Base-by-base conservation (phyloP, 2,329 filamentous ascomycete genomes). In the Xylariaceae sp. region DNA sequence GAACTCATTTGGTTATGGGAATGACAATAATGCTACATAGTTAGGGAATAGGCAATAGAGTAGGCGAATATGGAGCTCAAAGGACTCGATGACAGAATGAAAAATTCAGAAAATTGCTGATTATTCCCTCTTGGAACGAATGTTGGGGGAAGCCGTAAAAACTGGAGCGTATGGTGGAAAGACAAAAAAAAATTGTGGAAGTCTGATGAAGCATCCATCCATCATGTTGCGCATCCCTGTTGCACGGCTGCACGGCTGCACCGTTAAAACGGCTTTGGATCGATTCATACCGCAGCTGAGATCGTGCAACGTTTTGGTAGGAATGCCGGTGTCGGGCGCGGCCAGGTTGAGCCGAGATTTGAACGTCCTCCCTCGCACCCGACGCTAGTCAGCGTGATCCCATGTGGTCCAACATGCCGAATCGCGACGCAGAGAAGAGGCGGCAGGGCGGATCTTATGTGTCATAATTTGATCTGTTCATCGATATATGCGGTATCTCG, bases 311-410 rank as follows among this genome's bases (percentile, higher is more conserved):
- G 32, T 12, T 12, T 12, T 4, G 14, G 45, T 37, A 37, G 32
- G 58, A 62, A 58, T 62, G 60, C 60, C 60, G 60, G 60, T 62
- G 54, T 62, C 60, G 60, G 60, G 52, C 52, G 44, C 58, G 50
- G 54, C 52, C 51, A 32, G 37, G 37, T 57, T 46, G 51, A 56
- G 40, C 56, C 56, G 51, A 59, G 50, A 62, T 60, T n/a, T 57
- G 52, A 37, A 52, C 42, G 40, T 20, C 52, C 51, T 55, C 51
- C 51, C 48, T 37, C 32, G 14, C 12, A 48, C 54, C 44, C 16
- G 50, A 49, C 49, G 44, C 60, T 62, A 60, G 52, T 52, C 26
- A 52, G 47, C 51, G 56, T 49, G 40, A 49, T 49, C 54, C 21
- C 43, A 20, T 21, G 43, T 20, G 20, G 19, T 26, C 21, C 20